Evolutionary conservation across 225 moss, liverwort and hornwort genomes (phyloP).

Genomic region (Takakia lepidozioides): DNA sequence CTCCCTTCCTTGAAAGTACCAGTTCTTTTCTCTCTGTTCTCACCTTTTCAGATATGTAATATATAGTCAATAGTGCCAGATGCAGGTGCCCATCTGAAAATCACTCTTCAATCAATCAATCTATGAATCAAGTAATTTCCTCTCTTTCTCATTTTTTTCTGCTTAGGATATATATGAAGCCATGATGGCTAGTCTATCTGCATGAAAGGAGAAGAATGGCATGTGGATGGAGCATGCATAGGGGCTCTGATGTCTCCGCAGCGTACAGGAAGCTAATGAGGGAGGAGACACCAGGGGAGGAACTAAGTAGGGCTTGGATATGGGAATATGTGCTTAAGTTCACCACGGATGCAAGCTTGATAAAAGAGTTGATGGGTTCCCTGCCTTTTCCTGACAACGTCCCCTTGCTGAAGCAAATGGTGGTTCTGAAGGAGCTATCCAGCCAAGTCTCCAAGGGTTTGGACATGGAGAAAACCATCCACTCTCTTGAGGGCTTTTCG

Average conservation of each 20-base stretch:
- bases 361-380: constrained; percentile 8
- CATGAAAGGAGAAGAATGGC: too few relatives aligned
- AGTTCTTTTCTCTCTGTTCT: too few relatives aligned
- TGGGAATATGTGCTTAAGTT: constrained; percentile 38
- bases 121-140: too few relatives aligned
- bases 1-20: too few relatives aligned
- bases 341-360: constrained; percentile 1
- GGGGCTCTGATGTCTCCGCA: constrained; percentile 10
- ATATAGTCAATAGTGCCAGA: too few relatives aligned
- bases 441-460: constrained; percentile 10
- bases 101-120: too few relatives aligned
- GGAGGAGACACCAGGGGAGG: constrained; percentile 9
- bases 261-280: constrained; percentile 9
- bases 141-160: too few relatives aligned
- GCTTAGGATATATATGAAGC: too few relatives aligned
- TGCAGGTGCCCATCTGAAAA: too few relatives aligned
- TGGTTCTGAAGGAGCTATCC: constrained; percentile 14
- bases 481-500: constrained; percentile 19
- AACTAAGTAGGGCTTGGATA: constrained; percentile 15
- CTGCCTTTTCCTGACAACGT: constrained; percentile 14
- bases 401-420: constrained; percentile 32
- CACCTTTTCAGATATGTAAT: too few relatives aligned
- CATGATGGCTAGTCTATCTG: too few relatives aligned
- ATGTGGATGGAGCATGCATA: too few relatives aligned
- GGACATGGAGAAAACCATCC: constrained; percentile 2